Conservation (phyloP, 2,329 filamentous ascomycete species). For the Trichoderma atrobrunneum region DNA sequence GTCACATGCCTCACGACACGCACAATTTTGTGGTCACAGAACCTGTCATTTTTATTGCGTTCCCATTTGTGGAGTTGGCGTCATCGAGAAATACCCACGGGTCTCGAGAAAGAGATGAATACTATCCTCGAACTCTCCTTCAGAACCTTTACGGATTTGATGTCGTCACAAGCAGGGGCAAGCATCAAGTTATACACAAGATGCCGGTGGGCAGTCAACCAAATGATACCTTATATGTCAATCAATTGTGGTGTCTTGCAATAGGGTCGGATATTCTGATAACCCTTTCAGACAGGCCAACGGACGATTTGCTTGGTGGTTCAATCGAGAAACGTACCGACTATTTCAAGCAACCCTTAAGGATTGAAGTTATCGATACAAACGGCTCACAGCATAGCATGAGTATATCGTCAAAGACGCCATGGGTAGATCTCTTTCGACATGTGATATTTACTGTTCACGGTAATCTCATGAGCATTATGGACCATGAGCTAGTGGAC, state of each 20-base stretch:
- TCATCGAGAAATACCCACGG: background rate
- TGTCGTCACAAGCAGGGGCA: background rate
- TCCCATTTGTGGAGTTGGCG: background rate
- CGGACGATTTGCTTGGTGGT: background rate
- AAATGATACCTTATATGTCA: background rate
- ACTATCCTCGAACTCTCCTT: background rate
- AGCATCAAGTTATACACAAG: background rate
- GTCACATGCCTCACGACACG: background rate
- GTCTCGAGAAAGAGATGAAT: background rate
- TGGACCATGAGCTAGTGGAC: background rate
- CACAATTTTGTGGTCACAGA: background rate
- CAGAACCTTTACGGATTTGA: background rate
- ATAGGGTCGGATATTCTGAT: background rate
- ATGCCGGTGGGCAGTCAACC: background rate
- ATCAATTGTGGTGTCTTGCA: background rate
- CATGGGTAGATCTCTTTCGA: background rate
- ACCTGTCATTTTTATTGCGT: background rate
- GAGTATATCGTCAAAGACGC: background rate
- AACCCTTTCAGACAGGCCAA: background rate
- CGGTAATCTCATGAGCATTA: background rate
- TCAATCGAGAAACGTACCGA: background rate
- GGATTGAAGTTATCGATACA: background rate
- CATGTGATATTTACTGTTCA: background rate
- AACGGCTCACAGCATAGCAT: background rate
- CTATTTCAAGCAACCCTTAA: background rate